These are phyloP conservation scores for Melampsora larici-populina DNA, from an alignment of 1,284 basidiomycete genomes.

Conservation along the genomic window DNA sequence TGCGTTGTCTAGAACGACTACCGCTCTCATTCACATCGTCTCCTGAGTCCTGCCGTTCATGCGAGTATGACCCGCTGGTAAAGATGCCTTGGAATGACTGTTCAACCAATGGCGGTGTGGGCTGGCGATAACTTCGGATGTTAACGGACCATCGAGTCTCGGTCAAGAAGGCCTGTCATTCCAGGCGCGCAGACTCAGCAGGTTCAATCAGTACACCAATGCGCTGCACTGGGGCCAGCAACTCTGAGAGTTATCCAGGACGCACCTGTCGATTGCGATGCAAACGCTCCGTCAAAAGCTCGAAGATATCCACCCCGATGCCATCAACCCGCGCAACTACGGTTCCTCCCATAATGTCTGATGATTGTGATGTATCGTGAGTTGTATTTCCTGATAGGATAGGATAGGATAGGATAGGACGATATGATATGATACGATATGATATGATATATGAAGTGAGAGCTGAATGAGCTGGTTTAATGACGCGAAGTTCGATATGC, in stretches of 20 bases:
- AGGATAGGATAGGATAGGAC: too few relatives aligned
- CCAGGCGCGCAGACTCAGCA: not conserved
- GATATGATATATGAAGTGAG: too few relatives aligned
- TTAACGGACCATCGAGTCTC: slow-evolving; percentile 15
- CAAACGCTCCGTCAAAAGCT: slow-evolving; percentile 30
- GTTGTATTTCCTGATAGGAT: too few relatives aligned
- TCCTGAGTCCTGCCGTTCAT: slow-evolving; percentile 3
- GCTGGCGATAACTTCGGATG: slow-evolving; percentile 32
- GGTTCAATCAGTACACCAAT: not conserved
- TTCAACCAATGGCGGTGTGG: slow-evolving; percentile 21
- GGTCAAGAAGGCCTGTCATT: slow-evolving; percentile 12
- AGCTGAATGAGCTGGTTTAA: too few relatives aligned
- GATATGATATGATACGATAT: too few relatives aligned
- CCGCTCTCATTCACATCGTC: slow-evolving; percentile 1
- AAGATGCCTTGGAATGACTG: not conserved
- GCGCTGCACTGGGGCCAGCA: not conserved
- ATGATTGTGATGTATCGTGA: too few relatives aligned
- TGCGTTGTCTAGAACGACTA: slow-evolving; percentile 2
- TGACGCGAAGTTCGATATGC: too few relatives aligned
- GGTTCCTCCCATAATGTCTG: slow-evolving; percentile 8
- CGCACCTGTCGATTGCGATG: slow-evolving; percentile 33
- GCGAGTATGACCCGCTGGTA: not conserved
- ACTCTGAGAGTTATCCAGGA: not conserved
- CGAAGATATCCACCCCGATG: slow-evolving; percentile 18
- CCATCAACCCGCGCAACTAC: slow-evolving; percentile 31